phyloP scores from a whole-genome alignment of 2,329 filamentous ascomycete genomes.

The Anisogramma anomala region DNA sequence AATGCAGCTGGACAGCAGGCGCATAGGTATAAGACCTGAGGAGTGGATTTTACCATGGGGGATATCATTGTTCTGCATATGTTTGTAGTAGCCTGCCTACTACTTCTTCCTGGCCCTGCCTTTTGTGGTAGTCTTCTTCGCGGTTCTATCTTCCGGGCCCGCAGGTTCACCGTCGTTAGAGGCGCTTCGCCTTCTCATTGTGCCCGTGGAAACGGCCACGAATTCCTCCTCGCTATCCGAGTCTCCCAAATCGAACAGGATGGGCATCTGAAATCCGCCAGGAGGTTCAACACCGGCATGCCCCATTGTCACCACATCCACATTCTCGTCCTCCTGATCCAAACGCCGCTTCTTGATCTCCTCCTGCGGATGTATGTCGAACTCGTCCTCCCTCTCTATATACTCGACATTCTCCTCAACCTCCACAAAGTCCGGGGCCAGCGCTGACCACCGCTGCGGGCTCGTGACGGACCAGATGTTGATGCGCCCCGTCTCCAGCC shows the following conservation, averaged over 20 bases:
- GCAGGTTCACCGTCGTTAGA: constrained; percentile 54
- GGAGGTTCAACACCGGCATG: constrained; percentile 48
- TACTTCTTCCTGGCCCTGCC: constrained; percentile 31
- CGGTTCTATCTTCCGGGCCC: constrained; percentile 28
- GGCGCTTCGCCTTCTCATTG: constrained; percentile 76
- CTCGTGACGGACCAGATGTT: constrained; percentile 95
- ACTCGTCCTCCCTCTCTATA: constrained; percentile 89
- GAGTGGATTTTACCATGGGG: background rate
- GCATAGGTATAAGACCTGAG: too few species aligned
- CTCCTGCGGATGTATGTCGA: constrained; percentile 91
- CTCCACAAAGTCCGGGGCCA: constrained; percentile 93
- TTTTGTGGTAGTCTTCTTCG: constrained; percentile 31
- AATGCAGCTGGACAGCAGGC: too few species aligned
- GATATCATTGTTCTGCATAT: background rate
- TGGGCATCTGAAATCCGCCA: constrained; percentile 71
- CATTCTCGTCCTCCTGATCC: constrained; percentile 84
- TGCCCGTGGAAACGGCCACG: constrained; percentile 57
- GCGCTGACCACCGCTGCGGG: constrained; percentile 91
- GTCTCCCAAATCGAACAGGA: constrained; percentile 83
- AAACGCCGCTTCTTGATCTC: constrained; percentile 85
- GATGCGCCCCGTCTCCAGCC: constrained; percentile 82
- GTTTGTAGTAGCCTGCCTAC: background rate
- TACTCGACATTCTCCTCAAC: constrained; percentile 98
- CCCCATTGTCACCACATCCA: constrained; percentile 77
- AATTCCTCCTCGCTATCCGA: constrained; percentile 93